Conservation (phyloP, 1,139 yeast species). For the Magnusiomyces ingens region DNA sequence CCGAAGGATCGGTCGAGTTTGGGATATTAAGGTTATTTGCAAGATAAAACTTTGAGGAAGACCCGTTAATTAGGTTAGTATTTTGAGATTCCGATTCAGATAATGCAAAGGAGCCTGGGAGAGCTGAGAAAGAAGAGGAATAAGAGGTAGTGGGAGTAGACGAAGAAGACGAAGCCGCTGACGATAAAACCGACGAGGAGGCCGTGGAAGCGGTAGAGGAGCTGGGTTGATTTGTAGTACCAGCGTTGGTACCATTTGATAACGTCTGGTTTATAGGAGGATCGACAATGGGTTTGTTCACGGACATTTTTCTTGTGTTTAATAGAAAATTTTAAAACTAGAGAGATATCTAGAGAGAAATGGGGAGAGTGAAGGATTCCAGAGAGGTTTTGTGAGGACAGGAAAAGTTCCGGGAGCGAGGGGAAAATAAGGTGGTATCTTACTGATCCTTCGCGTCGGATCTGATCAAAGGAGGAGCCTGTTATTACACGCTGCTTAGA, state of each 20-base stretch:
- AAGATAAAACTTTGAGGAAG: background rate
- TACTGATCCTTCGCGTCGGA: too few relatives aligned
- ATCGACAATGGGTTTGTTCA: background rate
- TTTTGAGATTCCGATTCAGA: background rate
- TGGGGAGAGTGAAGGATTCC: background rate
- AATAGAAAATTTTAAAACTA: too few relatives aligned
- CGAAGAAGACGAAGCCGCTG: constrained; percentile 15
- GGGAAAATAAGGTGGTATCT: too few relatives aligned
- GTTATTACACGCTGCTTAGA: too few relatives aligned
- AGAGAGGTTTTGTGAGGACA: background rate
- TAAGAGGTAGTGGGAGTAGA: constrained; percentile 13
- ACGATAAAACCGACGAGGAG: background rate
- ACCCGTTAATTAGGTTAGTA: background rate
- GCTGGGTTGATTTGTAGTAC: background rate
- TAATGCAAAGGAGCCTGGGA: background rate
- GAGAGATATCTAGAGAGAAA: background rate
- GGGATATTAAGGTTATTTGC: background rate
- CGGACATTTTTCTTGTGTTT: too few relatives aligned
- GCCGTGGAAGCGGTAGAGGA: constrained; percentile 10
- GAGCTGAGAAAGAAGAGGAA: constrained; percentile 19
- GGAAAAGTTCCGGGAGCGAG: constrained; percentile 1
- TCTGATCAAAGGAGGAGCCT: too few relatives aligned
- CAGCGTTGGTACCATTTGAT: background rate
- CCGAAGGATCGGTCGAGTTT: background rate
- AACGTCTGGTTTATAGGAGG: background rate